A percentile compares a stretch with the other conserved stretches of the same genome.
Evolutionary conservation across 768 basidiomycete genomes (phyloP).

Genomic region (Tulasnella calospora): DNA sequence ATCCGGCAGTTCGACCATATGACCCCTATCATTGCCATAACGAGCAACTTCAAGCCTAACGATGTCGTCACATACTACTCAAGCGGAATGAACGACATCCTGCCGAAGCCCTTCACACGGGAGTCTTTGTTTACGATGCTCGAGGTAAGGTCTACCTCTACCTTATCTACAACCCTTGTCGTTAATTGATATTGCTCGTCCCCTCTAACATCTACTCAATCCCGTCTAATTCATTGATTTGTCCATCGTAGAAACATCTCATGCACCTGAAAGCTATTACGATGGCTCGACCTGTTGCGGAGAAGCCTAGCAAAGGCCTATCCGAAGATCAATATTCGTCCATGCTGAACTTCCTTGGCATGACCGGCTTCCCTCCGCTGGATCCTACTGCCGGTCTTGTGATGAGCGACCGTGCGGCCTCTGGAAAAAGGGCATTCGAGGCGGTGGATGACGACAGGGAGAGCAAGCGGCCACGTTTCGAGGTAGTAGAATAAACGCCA

Average conservation of each 20-base stretch:
- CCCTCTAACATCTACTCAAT: constrained; percentile 1
- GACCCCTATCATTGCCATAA: constrained; percentile 99
- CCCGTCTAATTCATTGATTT: neutral
- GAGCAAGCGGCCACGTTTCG: constrained; percentile 57
- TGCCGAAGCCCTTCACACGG: constrained; percentile 97
- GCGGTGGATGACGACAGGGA: constrained; percentile 44
- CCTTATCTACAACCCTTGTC: neutral
- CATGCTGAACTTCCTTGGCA: constrained; percentile 58
- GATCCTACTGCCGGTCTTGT: constrained; percentile 10
- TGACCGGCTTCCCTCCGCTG: constrained; percentile 42
- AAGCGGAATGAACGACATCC: constrained; percentile 92
- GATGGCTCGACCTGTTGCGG: constrained; percentile 44
- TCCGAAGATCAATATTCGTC: constrained; percentile 81
- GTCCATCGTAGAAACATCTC: constrained; percentile 61
- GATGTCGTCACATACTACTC: constrained; percentile 89
- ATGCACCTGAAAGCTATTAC: constrained; percentile 83
- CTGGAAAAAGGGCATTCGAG: constrained; percentile 37
- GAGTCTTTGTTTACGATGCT: constrained; percentile 87
- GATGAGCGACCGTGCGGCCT: constrained; percentile 14
- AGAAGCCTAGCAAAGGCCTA: constrained; percentile 44
- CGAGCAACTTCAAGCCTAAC: constrained; percentile 85
- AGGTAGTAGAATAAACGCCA: constrained; percentile 49
- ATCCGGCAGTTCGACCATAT: constrained; percentile 92
- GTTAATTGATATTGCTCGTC: constrained; percentile 23
- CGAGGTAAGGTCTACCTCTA: constrained; percentile 49